Evolutionary conservation across 2,329 filamentous ascomycete genomes (phyloP).

Genomic region (Trichoderma aggressivum): DNA sequence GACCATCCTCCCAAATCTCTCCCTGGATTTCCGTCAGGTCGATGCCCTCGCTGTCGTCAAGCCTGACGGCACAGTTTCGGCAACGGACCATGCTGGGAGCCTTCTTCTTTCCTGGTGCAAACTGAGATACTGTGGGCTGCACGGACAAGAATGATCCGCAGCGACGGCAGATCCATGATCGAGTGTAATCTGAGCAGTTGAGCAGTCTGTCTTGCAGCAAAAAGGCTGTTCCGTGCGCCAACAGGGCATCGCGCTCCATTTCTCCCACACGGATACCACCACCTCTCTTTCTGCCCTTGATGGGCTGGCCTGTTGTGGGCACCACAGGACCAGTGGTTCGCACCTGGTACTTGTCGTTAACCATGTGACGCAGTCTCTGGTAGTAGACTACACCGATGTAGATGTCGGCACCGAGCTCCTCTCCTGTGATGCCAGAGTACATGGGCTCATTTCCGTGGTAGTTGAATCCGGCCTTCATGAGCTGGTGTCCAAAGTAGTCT

Average conservation of each 20-base stretch:
- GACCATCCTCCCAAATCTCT: conserved; percentile 90
- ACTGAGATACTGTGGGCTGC: conserved; percentile 70
- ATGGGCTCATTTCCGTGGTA: conserved; percentile 98
- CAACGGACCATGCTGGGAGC: conserved; percentile 71
- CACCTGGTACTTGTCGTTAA: conserved; percentile 99
- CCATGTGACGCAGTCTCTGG: conserved; percentile 97
- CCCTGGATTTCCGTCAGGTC: conserved; percentile 57
- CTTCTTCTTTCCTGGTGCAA: conserved; percentile 58
- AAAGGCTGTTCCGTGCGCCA: conserved; percentile 94
- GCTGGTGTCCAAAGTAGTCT: conserved; percentile 94
- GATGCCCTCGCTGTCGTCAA: conserved; percentile 56
- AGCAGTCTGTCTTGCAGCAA: conserved; percentile 90
- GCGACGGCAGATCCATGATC: conserved; percentile 81
- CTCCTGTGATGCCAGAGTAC: conserved; percentile 95
- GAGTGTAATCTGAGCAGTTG: conserved; percentile 93
- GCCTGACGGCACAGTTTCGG: conserved; percentile 66
- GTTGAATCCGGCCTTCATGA: conserved; percentile 93
- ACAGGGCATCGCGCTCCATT: conserved; percentile 94
- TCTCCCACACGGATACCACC: conserved; percentile 98
- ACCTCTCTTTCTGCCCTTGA: conserved; percentile 93
- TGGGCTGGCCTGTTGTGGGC: conserved; percentile 86
- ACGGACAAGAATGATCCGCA: conserved; percentile 91
- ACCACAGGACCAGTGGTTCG: conserved; percentile 93
- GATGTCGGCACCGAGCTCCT: conserved; percentile 91
- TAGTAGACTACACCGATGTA: conserved; percentile 98